Base-by-base conservation (phyloP, 225 moss, liverwort and hornwort species). In the Marchantia paleacea region DNA sequence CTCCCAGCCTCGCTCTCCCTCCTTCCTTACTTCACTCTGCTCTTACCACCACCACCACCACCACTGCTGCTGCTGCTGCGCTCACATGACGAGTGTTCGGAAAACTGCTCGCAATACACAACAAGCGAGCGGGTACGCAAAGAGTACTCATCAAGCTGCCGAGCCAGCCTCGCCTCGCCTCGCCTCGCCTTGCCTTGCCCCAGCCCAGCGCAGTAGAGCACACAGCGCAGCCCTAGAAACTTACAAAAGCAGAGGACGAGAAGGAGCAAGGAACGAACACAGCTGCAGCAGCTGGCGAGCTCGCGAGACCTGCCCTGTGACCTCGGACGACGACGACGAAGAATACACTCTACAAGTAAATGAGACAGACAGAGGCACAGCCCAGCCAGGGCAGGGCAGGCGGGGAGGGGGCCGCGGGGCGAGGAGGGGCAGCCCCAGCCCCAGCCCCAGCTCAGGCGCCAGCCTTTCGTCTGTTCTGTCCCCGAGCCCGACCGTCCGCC, bases 71-170 rank as follows among this genome's bases (percentile, higher is more conserved):
- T 22, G 24, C 62, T 62, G 62, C 62, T 62, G 62, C 62, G 62
- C 62, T 62, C 62, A 62, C 22, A 62, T 62, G 62, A 62, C 62
- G 62, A 22, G 3, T 62, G n/a, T 22, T 62, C 62, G 22, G 62
- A 62, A 24, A 62, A 62, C 7, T 62, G 62, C 62, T 62, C 62
- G n/a, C n/a, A 62, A 24, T 62, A 62, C 62, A 62, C 62, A 22
- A 62, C 62, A 9, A 19, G 62, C 62, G 62, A 62, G 61, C 4
- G 62, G n/a, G 22, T 24, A 24, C 22, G n/a, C 19, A 19, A 24
- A 62, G 62, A 62, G 62, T 62, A 62, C 62, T 62, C 62, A 62
- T 62, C 62, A 62, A 62, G 62, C 62, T 62, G 62, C 62, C 62
- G 7, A 60, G 60, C 22, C 22, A 6, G n/a, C 62, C n/a, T 62